phyloP scores from a whole-genome alignment of 148 eudicot genomes.

The Drosera capensis region DNA sequence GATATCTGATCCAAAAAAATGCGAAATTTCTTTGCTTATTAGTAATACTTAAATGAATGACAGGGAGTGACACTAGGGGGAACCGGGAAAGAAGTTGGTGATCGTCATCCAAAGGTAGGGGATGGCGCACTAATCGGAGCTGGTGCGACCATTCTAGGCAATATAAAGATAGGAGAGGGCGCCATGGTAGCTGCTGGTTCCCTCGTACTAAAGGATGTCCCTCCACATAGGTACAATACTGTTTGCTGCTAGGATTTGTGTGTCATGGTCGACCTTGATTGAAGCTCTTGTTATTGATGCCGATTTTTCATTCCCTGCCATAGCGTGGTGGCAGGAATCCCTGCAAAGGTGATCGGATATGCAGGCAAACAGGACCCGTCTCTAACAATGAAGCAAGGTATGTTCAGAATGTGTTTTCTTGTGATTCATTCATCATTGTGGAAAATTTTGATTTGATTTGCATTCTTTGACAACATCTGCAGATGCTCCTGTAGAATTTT shows the following conservation, averaged over 20 bases:
- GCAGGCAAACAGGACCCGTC: constrained; percentile 43
- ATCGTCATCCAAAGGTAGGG: constrained; percentile 56
- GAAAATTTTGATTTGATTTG: neutral
- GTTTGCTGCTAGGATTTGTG: neutral
- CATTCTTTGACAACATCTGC: constrained; percentile 5
- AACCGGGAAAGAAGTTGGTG: constrained; percentile 44
- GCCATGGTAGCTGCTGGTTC: constrained; percentile 69
- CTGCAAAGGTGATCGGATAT: constrained; percentile 49
- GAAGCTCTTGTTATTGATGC: constrained; percentile 1
- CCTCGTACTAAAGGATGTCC: constrained; percentile 51
- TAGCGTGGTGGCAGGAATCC: constrained; percentile 57
- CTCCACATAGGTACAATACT: constrained; percentile 34
- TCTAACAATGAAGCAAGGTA: constrained; percentile 54
- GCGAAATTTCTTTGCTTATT: neutral
- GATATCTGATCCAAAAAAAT: too few relatives aligned
- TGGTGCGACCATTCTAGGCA: constrained; percentile 48
- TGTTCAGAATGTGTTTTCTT: too few relatives aligned
- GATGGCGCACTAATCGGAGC: constrained; percentile 66
- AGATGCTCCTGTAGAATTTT: constrained; percentile 45
- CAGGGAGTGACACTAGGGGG: constrained; percentile 65
- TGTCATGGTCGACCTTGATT: neutral
- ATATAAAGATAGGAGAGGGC: constrained; percentile 51
- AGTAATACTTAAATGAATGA: constrained; percentile 3
- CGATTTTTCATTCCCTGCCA: constrained; percentile 6
- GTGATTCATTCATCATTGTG: too few relatives aligned